A percentile compares a stretch with the other conserved stretches of the same genome.
Conservation (phyloP, 768 basidiomycete genomes). For the Phaeotremella skinneri region DNA sequence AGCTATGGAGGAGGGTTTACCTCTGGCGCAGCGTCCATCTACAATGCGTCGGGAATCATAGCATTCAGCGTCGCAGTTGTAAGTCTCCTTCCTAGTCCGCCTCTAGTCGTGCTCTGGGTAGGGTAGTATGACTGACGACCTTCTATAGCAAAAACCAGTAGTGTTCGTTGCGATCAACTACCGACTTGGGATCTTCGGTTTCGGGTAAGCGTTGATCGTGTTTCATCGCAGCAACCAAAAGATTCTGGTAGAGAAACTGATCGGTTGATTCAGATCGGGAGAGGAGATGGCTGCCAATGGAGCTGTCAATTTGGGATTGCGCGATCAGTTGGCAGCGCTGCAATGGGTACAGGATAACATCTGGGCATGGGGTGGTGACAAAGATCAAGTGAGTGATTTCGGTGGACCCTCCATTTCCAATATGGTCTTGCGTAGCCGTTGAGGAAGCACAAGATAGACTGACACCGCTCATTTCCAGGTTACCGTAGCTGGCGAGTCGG, state of each 20-base stretch:
- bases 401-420: conserved; percentile 38
- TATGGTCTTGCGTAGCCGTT: no score
- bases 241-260: not conserved
- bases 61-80: conserved; percentile 26
- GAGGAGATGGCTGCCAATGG: conserved; percentile 33
- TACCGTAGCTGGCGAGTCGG: conserved; percentile 61
- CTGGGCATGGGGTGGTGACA: conserved; percentile 63
- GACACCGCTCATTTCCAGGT: conserved; percentile 48
- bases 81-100: conserved; percentile 4
- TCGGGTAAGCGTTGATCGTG: conserved; percentile 33
- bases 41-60: conserved; percentile 49
- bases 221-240: not conserved
- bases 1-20: conserved; percentile 55
- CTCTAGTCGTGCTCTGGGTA: not conserved
- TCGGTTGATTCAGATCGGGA: conserved; percentile 27
- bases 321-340: conserved; percentile 63
- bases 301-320: conserved; percentile 59
- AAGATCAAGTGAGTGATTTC: conserved; percentile 55
- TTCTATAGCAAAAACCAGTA: conserved; percentile 54
- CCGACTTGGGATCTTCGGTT: conserved; percentile 58
- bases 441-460: not conserved
- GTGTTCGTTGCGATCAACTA: conserved; percentile 60
- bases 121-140: not conserved
- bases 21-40: conserved; percentile 40
- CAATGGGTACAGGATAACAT: conserved; percentile 67